phyloP scores from a whole-genome alignment of 345 rosid species.

The Punica granatum region DNA sequence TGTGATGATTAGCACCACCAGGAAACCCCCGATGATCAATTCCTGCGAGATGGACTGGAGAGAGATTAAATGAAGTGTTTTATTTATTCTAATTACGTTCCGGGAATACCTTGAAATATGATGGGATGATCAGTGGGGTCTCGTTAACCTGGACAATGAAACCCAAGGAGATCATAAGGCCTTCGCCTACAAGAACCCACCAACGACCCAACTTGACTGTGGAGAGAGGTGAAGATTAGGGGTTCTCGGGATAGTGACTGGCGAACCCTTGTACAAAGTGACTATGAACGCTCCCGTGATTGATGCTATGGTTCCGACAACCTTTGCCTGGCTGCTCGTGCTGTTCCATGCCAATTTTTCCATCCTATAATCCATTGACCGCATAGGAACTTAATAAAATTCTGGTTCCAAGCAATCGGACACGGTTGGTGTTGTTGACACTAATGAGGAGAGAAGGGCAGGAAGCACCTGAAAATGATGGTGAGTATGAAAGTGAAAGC shows the following conservation, averaged over 20 bases:
- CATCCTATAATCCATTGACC: conserved; percentile 7
- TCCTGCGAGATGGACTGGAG: conserved; percentile 4
- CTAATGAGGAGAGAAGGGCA: background rate
- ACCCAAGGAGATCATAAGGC: conserved; percentile 3
- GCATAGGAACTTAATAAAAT: background rate
- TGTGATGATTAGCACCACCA: conserved; percentile 2
- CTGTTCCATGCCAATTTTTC: conserved; percentile 10
- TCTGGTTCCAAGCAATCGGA: background rate
- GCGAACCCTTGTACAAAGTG: conserved; percentile 15
- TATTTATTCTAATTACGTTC: background rate
- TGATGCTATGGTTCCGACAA: conserved; percentile 13
- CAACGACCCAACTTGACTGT: conserved; percentile 8
- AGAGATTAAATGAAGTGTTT: background rate
- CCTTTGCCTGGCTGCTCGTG: conserved; percentile 17
- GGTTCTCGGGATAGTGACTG: background rate
- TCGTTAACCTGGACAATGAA: conserved; percentile 16
- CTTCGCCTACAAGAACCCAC: conserved; percentile 14
- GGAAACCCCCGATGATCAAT: conserved; percentile 2
- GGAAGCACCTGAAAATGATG: conserved; percentile 11
- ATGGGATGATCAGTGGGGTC: background rate
- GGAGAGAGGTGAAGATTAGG: background rate
- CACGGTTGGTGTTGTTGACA: background rate
- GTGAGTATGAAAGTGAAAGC: conserved; percentile 22
- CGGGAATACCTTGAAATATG: too few relatives aligned
- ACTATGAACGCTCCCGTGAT: conserved; percentile 17